phyloP scores from a whole-genome alignment of 2,329 filamentous ascomycete species.

The Scedosporium boydii region DNA sequence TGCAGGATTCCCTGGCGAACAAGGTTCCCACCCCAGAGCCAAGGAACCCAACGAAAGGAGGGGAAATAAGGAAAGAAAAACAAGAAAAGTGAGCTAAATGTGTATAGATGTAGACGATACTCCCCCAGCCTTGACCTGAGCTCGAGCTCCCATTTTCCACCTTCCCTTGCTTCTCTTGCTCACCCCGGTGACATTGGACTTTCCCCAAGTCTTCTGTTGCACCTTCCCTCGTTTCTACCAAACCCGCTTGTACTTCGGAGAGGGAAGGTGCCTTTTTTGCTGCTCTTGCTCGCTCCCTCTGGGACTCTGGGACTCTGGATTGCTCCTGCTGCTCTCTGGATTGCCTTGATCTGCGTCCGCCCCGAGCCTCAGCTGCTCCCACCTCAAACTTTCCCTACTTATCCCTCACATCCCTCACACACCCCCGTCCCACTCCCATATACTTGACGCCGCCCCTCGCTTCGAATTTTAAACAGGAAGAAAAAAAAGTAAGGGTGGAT shows the following conservation, averaged over 20 bases:
- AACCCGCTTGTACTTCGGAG: no score
- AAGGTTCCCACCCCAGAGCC: neutral
- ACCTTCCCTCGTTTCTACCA: no score
- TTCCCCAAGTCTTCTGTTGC: no score
- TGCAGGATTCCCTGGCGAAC: neutral
- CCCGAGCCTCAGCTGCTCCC: constrained; percentile 6
- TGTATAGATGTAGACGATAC: no score
- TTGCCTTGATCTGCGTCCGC: constrained; percentile 6
- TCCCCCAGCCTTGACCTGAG: no score
- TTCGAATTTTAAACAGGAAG: constrained; percentile 16
- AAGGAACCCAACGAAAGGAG: neutral
- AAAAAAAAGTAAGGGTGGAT: constrained; percentile 11
- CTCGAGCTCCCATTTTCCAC: no score
- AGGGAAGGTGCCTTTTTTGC: no score
- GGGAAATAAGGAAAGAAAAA: neutral
- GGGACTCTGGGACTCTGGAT: neutral
- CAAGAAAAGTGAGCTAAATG: neutral
- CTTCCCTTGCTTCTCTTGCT: no score
- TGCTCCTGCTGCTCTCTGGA: constrained; percentile 1
- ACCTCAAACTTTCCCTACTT: constrained; percentile 6
- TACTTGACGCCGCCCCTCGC: constrained; percentile 19
- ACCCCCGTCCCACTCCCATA: constrained; percentile 9
- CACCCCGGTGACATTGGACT: no score
- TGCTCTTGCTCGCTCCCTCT: no score
- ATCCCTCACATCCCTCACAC: constrained; percentile 4